Percentiles rank a stretch among this genome's conserved stretches.
Evolutionary conservation across 1,284 basidiomycete genomes (phyloP).

Genomic region (Cutaneotrichosporon mucoides): DNA sequence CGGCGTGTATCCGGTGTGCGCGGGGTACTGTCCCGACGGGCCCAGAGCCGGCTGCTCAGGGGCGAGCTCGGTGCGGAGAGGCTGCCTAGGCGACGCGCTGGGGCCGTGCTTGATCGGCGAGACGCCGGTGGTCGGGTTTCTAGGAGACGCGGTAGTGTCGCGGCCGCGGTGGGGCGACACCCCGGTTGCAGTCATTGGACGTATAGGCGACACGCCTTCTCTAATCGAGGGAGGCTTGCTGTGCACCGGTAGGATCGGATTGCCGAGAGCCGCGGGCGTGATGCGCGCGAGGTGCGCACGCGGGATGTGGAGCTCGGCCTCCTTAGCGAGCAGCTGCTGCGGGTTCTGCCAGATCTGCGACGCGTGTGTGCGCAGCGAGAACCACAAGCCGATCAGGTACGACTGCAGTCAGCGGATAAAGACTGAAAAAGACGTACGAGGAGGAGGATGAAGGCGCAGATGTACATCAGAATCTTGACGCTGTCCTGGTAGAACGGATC

Average conservation of each 20-base stretch:
- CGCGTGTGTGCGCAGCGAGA: conserved; percentile 96
- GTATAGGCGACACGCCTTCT: conserved; percentile 4
- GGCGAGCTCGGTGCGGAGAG: conserved; percentile 5
- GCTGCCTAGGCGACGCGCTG: not conserved
- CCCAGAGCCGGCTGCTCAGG: not conserved
- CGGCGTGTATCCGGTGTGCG: conserved; percentile 55
- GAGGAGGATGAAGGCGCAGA: conserved; percentile 82
- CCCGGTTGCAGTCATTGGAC: not conserved
- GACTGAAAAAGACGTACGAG: conserved; percentile 60
- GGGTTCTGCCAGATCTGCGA: conserved; percentile 99
- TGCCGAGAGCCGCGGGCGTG: conserved; percentile 50
- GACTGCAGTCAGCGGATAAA: conserved; percentile 58
- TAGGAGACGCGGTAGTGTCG: not conserved
- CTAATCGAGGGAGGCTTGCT: conserved; percentile 15
- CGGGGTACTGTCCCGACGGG: not conserved
- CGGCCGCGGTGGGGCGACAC: not conserved
- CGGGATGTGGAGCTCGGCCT: conserved; percentile 47
- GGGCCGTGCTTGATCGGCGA: not conserved
- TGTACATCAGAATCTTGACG: conserved; percentile 90
- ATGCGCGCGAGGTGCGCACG: conserved; percentile 49
- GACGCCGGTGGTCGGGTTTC: not conserved
- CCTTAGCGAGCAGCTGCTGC: conserved; percentile 72
- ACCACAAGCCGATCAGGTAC: conserved; percentile 96
- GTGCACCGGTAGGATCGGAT: conserved; percentile 48
- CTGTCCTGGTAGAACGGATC: conserved; percentile 97